Evolutionary conservation across 2,329 filamentous ascomycete genomes (phyloP), one percentile per base, ranked within the genome.

Genomic region (Ceratocystis cubensis): DNA sequence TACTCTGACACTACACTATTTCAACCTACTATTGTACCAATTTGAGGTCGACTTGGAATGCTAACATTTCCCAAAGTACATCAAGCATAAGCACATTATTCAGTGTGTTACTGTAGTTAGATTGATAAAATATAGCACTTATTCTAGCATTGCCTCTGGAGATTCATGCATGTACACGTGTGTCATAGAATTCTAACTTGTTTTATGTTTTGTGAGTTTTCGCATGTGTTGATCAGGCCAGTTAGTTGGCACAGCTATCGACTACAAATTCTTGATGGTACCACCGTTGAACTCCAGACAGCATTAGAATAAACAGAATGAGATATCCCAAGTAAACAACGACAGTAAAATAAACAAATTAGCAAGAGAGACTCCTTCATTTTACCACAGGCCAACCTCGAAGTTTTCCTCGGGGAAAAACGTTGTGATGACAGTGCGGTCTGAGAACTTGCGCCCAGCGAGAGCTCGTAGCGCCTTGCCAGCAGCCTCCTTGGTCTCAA

Each of bases 321-420:
- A 64, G 46, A 63, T n/a, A 48, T 37, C 28, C 37, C 22, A 59
- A 61, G 8, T 20, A 59, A 65, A 45, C 37, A 41, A 41, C 37
- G 22, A 53, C 7, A 53, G 48, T 25, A 50, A 50, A 50, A 17
- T 53, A 50, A 61, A 28, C 33, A 41, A 61, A n/a, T 22, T n/a
- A 22, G 59, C 48, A 44, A 50, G 48, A 15, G 17, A 37, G 13
- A 5, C 37, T 3, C 37, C 3, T 13, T 28, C 28, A 37, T 33
- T 67, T 77, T 85, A 96, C 90, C 91, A 96, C 62, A 91, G 90
- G 72, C 84, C 84, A 67, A 95, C 88, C 73, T 97, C 93, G 72
- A 96, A 97, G 74, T 96, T 96, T 77, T 97, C 93, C 83, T 97
- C 95, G 25, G 91, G 89, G 75, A 96, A 99, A 77, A 94, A 96